These are phyloP conservation scores for Termitomyces sp. DNA, from an alignment of 768 basidiomycete species.

Conservation along the genomic window DNA sequence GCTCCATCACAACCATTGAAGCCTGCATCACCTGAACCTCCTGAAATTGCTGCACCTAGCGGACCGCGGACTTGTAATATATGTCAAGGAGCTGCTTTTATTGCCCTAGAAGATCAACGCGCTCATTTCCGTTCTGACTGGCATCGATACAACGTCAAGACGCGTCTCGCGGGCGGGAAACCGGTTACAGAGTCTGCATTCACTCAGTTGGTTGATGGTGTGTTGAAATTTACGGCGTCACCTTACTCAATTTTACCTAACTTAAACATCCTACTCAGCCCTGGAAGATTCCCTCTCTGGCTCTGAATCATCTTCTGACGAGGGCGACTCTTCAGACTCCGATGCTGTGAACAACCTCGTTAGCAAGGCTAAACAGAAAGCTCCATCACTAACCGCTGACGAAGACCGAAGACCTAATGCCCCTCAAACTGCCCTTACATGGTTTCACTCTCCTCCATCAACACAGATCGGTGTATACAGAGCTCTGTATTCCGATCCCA, in stretches of 20 bases:
- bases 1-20: constrained; percentile 24
- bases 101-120: constrained; percentile 77
- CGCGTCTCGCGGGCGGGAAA: constrained; percentile 56
- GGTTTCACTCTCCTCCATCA: constrained; percentile 85
- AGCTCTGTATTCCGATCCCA: constrained; percentile 57
- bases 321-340: constrained; percentile 48
- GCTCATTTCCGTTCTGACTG: constrained; percentile 90
- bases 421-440: constrained; percentile 67
- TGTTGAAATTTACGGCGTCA: no score
- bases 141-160: constrained; percentile 97
- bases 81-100: constrained; percentile 65
- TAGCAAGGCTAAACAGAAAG: constrained; percentile 45
- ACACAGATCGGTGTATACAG: constrained; percentile 91
- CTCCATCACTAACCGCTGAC: constrained; percentile 43
- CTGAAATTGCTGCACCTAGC: constrained; percentile 23
- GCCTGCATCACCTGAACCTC: constrained; percentile 28
- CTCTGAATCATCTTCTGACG: constrained; percentile 70
- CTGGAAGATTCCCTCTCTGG: constrained; percentile 90
- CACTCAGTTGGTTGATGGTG: constrained; percentile 76
- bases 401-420: constrained; percentile 19
- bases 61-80: constrained; percentile 62
- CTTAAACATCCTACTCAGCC: constrained; percentile 29
- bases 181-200: constrained; percentile 71
- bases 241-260: no score
- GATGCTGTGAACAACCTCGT: constrained; percentile 68